Evolutionary conservation across 2,329 filamentous ascomycete species (phyloP).

Genomic region (Gaeumannomyces sp.): DNA sequence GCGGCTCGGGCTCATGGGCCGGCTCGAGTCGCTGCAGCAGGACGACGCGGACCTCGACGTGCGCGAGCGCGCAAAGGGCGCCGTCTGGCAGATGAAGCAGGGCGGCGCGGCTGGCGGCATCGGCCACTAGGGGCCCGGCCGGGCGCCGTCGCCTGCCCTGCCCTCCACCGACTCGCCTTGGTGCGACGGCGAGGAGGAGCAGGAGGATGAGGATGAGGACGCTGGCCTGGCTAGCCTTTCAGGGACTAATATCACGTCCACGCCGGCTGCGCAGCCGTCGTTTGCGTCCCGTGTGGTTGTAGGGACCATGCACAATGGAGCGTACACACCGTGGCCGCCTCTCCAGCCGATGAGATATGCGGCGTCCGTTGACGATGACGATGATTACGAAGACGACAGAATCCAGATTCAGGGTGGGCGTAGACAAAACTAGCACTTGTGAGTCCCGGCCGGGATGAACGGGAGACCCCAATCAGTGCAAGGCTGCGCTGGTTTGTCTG

Average conservation of each 20-base stretch:
- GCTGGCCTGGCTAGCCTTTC: not conserved
- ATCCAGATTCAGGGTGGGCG: not conserved
- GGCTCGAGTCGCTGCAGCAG: conserved; percentile 54
- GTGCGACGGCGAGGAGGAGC: not conserved
- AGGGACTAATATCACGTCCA: not conserved
- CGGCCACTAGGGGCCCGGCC: not conserved
- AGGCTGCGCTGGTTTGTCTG: not conserved
- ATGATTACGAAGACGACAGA: not conserved
- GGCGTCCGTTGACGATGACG: too few relatives aligned
- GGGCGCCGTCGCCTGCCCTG: not conserved
- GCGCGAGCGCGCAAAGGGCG: conserved; percentile 75
- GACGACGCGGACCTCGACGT: conserved; percentile 75
- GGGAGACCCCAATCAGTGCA: too few relatives aligned
- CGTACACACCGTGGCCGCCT: too few relatives aligned
- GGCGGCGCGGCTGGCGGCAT: conserved; percentile 1
- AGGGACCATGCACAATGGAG: too few relatives aligned
- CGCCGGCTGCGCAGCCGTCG: too few relatives aligned
- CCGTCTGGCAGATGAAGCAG: conserved; percentile 59
- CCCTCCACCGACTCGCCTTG: not conserved
- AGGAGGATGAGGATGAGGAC: not conserved
- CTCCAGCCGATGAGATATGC: not conserved
- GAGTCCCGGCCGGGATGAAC: not conserved
- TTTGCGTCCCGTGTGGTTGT: not conserved
- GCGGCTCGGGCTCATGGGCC: conserved; percentile 63
- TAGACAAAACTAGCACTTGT: not conserved